phyloP scores from a whole-genome alignment of 202 grass and related monocot genomes.

The Zizania palustris region DNA sequence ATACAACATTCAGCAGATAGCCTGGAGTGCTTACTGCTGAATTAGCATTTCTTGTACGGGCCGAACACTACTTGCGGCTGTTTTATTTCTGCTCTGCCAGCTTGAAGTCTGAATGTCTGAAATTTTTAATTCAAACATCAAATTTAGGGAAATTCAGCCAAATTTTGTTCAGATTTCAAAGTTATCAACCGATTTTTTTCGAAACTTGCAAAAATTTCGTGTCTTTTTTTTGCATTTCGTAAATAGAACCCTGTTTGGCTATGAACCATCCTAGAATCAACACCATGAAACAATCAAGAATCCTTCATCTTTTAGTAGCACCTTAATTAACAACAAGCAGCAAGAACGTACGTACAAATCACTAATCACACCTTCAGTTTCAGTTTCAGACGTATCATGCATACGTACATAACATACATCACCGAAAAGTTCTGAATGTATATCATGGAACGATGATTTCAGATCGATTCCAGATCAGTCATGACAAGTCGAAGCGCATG shows the following conservation, averaged over 20 bases:
- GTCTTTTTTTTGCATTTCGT: too few relatives aligned
- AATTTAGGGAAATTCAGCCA: too few relatives aligned
- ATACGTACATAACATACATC: too few relatives aligned
- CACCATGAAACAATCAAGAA: background rate
- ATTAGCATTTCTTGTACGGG: background rate
- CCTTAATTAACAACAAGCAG: background rate
- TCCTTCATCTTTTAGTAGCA: background rate
- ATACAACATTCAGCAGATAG: background rate
- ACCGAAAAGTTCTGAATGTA: background rate
- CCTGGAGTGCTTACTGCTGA: background rate
- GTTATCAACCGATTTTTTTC: too few relatives aligned
- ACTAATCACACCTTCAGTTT: background rate
- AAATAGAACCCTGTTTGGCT: too few relatives aligned
- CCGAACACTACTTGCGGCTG: too few relatives aligned
- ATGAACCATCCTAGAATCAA: background rate
- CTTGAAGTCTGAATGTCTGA: background rate
- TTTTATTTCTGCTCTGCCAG: background rate
- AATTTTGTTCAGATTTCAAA: too few relatives aligned
- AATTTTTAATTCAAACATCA: too few relatives aligned
- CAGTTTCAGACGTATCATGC: too few relatives aligned
- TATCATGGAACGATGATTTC: background rate
- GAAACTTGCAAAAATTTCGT: too few relatives aligned
- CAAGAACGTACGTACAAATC: background rate
- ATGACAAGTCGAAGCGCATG: conserved; percentile 66
- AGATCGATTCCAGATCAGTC: too few relatives aligned